Evolutionary conservation across 192 early-diverging fungal genomes (phyloP).

Genomic region (Backusella liffmaniae): DNA sequence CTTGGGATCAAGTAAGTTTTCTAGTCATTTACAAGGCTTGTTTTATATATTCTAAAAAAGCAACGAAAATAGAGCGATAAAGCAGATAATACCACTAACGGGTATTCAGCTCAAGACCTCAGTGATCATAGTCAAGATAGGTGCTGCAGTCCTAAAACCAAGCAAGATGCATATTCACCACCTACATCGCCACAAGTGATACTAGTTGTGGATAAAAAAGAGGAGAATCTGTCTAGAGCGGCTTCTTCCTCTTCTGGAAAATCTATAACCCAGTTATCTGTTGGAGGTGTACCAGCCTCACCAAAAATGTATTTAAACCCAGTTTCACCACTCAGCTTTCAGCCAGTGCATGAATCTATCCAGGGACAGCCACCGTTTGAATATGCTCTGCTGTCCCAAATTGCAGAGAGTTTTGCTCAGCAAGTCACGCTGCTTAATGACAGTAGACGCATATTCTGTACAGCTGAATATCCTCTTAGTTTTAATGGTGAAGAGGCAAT

Average conservation of each 20-base stretch:
- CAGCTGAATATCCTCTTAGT: conserved; percentile 30
- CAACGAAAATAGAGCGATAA: not conserved
- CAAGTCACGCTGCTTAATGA: conserved; percentile 15
- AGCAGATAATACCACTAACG: not conserved
- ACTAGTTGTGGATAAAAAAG: not conserved
- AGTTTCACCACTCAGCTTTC: conserved; percentile 11
- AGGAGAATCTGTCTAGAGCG: conserved; percentile 8
- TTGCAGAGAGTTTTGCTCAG: conserved; percentile 6
- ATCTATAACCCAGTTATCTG: not conserved
- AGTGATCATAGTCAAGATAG: not conserved
- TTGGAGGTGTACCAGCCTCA: conserved; percentile 1
- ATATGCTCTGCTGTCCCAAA: conserved; percentile 14
- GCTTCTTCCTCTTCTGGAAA: conserved; percentile 12
- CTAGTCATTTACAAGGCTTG: not conserved
- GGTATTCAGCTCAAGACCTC: not conserved
- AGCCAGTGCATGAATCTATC: conserved; percentile 6
- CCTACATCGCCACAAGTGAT: not conserved
- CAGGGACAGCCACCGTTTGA: not conserved
- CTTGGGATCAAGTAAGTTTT: not conserved
- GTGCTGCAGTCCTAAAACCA: not conserved
- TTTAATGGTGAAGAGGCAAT: conserved; percentile 35
- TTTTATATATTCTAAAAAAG: not conserved
- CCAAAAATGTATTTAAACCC: conserved; percentile 15
- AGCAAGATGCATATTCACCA: not conserved
- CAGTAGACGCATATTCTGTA: conserved; percentile 23